Evolutionary conservation across 2,329 filamentous ascomycete species (phyloP).

Genomic region (Lasiodiplodia hormozganensis): DNA sequence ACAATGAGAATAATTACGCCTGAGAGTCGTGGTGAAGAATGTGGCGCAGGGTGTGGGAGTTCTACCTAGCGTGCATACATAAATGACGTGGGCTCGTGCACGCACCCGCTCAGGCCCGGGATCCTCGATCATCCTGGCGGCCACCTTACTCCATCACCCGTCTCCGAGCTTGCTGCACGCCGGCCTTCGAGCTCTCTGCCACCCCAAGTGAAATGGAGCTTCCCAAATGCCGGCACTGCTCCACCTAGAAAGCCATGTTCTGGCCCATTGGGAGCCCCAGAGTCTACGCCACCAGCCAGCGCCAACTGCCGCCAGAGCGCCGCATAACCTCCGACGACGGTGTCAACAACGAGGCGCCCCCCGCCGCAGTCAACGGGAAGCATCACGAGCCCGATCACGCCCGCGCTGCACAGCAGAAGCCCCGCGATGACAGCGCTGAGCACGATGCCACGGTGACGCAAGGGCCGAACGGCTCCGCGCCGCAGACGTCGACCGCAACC

Average conservation of each 20-base stretch:
- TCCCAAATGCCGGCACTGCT: slow-evolving; percentile 32
- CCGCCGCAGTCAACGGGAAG: slow-evolving; percentile 67
- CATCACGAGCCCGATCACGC: slow-evolving; percentile 34
- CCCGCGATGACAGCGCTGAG: slow-evolving; percentile 25
- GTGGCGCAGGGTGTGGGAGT: not conserved
- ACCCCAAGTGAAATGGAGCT: slow-evolving; percentile 32
- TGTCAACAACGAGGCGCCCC: slow-evolving; percentile 57
- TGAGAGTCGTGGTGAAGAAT: not conserved
- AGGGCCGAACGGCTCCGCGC: slow-evolving; percentile 27
- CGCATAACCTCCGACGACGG: slow-evolving; percentile 69
- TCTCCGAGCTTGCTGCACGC: slow-evolving; percentile 27
- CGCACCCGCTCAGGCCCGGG: not conserved
- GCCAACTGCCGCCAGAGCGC: slow-evolving; percentile 59
- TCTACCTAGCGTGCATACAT: not conserved
- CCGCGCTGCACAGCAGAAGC: slow-evolving; percentile 29
- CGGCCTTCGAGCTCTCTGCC: slow-evolving; percentile 23
- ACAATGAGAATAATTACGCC: slow-evolving; percentile 8
- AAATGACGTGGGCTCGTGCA: slow-evolving; percentile 11
- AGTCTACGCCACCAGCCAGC: slow-evolving; percentile 80
- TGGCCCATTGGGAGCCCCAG: slow-evolving; percentile 87
- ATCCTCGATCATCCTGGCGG: slow-evolving; percentile 22
- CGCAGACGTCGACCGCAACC: slow-evolving; percentile 19
- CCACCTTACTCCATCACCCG: slow-evolving; percentile 24
- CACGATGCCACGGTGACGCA: slow-evolving; percentile 25
- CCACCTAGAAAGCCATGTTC: slow-evolving; percentile 62